phyloP scores from a whole-genome alignment of 169 alveolate species.

The Babesia ovata region DNA sequence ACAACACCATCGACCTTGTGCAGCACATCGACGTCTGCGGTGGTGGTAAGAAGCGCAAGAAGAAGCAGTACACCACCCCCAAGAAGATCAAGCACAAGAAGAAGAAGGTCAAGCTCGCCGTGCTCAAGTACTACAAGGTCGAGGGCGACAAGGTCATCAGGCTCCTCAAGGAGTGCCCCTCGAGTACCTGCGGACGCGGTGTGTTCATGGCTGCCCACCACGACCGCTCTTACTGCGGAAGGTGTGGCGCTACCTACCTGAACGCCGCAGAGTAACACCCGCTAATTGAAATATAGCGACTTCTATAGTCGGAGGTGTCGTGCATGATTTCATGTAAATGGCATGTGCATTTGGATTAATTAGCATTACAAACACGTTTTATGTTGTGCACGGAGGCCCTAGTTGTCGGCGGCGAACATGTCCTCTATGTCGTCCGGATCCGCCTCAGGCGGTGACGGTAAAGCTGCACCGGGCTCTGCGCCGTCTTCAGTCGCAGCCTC shows the following conservation, averaged over 20 bases:
- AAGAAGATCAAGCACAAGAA: constrained; percentile 95
- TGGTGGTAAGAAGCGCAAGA: constrained; percentile 93
- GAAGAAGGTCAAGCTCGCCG: constrained; percentile 97
- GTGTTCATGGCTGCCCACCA: constrained; percentile 98
- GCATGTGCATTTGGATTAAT: not conserved
- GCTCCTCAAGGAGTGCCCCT: constrained; percentile 93
- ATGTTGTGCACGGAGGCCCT: not conserved
- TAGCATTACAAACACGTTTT: not conserved
- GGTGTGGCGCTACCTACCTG: constrained; percentile 91
- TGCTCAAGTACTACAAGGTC: constrained; percentile 94
- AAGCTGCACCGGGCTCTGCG: not conserved
- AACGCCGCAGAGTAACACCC: constrained; percentile 49
- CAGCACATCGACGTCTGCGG: constrained; percentile 75
- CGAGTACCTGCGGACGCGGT: constrained; percentile 94
- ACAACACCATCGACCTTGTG: constrained; percentile 16
- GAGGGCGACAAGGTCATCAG: constrained; percentile 94
- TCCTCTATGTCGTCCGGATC: constrained; percentile 58
- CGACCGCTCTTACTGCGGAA: constrained; percentile 98
- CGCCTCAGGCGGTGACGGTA: not conserved
- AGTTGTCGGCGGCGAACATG: constrained; percentile 49
- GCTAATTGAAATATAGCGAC: not conserved
- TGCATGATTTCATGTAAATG: not conserved
- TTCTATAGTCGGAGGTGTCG: not conserved
- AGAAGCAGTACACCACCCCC: constrained; percentile 92
- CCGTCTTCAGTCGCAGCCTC: no score